Evolutionary conservation across 108 stramenopile genomes (phyloP).

Genomic region (Stephanodiscus minutulus): DNA sequence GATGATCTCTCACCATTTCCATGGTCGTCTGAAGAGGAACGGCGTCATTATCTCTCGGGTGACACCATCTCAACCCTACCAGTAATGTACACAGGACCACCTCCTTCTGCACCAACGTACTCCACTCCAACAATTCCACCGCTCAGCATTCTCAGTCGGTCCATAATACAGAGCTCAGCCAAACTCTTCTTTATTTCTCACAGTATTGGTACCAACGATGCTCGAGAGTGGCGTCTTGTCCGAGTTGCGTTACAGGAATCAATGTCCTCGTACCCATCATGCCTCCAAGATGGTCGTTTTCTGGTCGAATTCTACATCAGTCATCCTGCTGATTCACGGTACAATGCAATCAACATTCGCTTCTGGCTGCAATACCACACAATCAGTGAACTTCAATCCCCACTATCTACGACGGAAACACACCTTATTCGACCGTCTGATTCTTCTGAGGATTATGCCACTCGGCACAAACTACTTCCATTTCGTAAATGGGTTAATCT

Average conservation of each 20-base stretch:
- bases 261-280: not conserved
- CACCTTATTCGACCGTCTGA: not conserved
- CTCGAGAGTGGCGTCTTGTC: constrained; percentile 1
- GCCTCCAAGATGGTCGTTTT: not conserved
- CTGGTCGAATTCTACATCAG: not conserved
- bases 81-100: not conserved
- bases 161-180: constrained; percentile 4
- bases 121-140: not conserved
- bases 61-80: not conserved
- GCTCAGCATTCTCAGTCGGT: not conserved
- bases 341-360: not conserved
- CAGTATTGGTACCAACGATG: no score
- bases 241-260: not conserved
- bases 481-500: not conserved
- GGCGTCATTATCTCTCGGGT: not conserved
- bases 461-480: not conserved
- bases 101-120: not conserved
- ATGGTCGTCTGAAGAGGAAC: not conserved
- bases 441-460: not conserved
- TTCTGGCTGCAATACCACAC: constrained; percentile 1
- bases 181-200: constrained; percentile 19
- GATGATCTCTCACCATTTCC: not conserved
- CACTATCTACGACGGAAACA: not conserved
- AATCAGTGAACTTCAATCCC: not conserved
- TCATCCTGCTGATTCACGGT: not conserved